Percentiles rank a stretch among this genome's conserved stretches.
phyloP scores from a whole-genome alignment of 306 rosid genomes.

The Alnus glutinosa region DNA sequence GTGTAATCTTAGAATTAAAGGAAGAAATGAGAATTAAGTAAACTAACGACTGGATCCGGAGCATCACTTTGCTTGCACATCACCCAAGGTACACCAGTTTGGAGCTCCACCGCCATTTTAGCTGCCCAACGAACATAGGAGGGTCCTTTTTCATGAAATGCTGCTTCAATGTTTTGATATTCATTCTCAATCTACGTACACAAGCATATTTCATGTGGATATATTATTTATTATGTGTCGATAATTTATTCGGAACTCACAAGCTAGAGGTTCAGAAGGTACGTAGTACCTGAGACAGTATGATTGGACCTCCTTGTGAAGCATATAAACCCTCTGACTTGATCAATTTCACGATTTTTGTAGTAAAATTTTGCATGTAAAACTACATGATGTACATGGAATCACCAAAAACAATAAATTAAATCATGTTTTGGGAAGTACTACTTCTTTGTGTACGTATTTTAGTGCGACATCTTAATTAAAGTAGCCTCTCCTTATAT shows the following conservation, averaged over 20 bases:
- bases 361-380: conserved; percentile 74
- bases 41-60: conserved; percentile 73
- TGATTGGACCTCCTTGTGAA: conserved; percentile 85
- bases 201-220: neutral
- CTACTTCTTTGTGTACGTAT: no score
- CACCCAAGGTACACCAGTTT: conserved; percentile 70
- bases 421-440: no score
- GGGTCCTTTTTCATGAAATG: conserved; percentile 43
- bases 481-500: no score
- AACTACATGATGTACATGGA: conserved; percentile 31
- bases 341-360: conserved; percentile 69
- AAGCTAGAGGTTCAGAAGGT: no score
- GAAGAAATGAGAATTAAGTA: neutral
- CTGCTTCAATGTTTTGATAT: conserved; percentile 54
- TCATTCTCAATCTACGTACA: conserved; percentile 67
- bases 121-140: conserved; percentile 69
- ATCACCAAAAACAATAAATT: neutral
- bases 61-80: conserved; percentile 91
- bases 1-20: neutral
- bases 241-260: neutral
- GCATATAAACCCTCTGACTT: conserved; percentile 65
- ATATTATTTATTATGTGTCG: no score
- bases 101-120: conserved; percentile 65
- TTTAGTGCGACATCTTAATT: no score
- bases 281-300: conserved; percentile 55